Conservation (phyloP, 2,329 filamentous ascomycete species). For the Clonostachys solani region DNA sequence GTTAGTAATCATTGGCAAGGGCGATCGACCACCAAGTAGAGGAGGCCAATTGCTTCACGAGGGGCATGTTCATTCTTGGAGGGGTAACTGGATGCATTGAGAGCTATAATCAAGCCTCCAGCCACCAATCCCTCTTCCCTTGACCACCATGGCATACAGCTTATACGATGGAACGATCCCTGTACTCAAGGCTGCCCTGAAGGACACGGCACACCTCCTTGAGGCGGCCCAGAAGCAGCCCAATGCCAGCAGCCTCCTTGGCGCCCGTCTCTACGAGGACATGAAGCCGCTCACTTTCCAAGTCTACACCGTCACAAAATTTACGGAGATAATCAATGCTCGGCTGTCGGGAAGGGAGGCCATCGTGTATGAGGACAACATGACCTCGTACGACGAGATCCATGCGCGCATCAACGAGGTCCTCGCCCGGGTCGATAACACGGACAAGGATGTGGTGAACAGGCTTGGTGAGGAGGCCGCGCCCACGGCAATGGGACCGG, state of each 20-base stretch:
- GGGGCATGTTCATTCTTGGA: too few species aligned
- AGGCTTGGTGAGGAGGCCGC: constrained; percentile 15
- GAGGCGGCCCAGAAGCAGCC: constrained; percentile 20
- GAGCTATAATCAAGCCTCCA: too few species aligned
- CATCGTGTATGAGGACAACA: constrained; percentile 13
- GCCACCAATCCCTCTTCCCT: too few species aligned
- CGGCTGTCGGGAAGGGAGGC: constrained; percentile 18
- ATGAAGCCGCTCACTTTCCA: constrained; percentile 31
- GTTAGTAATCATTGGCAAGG: too few species aligned
- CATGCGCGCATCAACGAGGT: constrained; percentile 19
- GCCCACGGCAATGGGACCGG: constrained; percentile 12
- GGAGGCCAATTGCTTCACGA: too few species aligned
- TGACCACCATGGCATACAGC: constrained; percentile 13
- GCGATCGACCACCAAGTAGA: too few species aligned
- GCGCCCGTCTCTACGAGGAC: constrained; percentile 23
- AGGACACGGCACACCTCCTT: constrained; percentile 18
- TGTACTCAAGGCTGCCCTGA: constrained; percentile 14
- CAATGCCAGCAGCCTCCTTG: constrained; percentile 16
- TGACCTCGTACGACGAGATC: constrained; percentile 20
- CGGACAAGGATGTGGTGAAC: constrained; percentile 22
- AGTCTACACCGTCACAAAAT: constrained; percentile 18
- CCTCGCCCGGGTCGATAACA: constrained; percentile 14
- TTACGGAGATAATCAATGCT: constrained; percentile 15
- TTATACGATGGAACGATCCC: constrained; percentile 25
- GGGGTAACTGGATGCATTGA: too few species aligned